Evolutionary conservation across 164 flowering plant species (phyloP).

Genomic region (Brasenia schreberi): DNA sequence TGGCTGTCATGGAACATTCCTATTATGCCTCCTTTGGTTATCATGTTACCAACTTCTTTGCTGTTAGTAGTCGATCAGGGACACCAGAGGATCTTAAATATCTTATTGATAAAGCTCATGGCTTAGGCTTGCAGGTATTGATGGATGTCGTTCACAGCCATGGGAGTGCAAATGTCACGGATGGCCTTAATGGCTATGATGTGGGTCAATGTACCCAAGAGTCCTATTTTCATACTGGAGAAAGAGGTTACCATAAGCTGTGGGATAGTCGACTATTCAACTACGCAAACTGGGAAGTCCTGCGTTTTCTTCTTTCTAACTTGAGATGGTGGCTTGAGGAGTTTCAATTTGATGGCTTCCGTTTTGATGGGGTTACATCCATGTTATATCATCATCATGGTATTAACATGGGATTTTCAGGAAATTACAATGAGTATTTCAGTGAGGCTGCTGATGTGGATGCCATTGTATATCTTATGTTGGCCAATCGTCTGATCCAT

Average conservation of each 20-base stretch:
- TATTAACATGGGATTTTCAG: slow-evolving; percentile 64
- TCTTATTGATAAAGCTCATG: slow-evolving; percentile 90
- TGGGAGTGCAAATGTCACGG: slow-evolving; percentile 81
- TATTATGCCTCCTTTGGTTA: slow-evolving; percentile 95
- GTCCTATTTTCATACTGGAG: slow-evolving; percentile 89
- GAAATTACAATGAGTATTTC: slow-evolving; percentile 78
- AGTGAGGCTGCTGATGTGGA: slow-evolving; percentile 87
- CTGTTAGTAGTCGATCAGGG: slow-evolving; percentile 95
- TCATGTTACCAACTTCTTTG: slow-evolving; percentile 95
- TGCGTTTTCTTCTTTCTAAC: slow-evolving; percentile 90
- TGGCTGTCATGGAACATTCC: slow-evolving; percentile 99
- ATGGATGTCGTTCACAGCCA: slow-evolving; percentile 98
- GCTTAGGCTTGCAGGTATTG: slow-evolving; percentile 72
- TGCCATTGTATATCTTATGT: slow-evolving; percentile 88
- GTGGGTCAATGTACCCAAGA: slow-evolving; percentile 84
- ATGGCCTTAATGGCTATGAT: slow-evolving; percentile 96
- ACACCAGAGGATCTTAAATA: slow-evolving; percentile 96
- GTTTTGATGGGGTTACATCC: slow-evolving; percentile 96
- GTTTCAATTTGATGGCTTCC: slow-evolving; percentile 86
- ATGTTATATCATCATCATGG: slow-evolving; percentile 98
- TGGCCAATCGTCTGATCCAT: slow-evolving; percentile 66
- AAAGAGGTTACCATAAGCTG: slow-evolving; percentile 71
- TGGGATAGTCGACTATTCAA: slow-evolving; percentile 97
- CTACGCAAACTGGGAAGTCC: slow-evolving; percentile 96
- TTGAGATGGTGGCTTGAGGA: slow-evolving; percentile 97